phyloP scores from a whole-genome alignment of 2,329 filamentous ascomycete species.

The Ilyonectria mors-panacis region DNA sequence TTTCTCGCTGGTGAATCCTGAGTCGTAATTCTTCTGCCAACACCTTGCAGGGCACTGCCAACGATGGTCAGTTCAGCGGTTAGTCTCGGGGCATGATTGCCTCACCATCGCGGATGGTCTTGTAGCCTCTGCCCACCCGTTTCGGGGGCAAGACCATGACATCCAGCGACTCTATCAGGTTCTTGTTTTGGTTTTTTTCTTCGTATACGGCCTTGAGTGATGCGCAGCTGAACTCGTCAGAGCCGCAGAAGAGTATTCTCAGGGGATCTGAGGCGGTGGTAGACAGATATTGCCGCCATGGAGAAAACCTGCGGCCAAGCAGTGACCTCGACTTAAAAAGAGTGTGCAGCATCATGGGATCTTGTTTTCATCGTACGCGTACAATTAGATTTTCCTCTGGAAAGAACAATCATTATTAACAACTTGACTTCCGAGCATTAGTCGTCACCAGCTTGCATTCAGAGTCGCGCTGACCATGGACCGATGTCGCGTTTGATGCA shows the following conservation, averaged over 20 bases:
- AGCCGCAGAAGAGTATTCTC: slow-evolving; percentile 93
- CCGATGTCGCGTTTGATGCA: slow-evolving; percentile 52
- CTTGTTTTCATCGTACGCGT: not conserved
- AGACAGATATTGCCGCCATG: slow-evolving; percentile 39
- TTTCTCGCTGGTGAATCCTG: slow-evolving; percentile 81
- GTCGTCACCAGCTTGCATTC: not conserved
- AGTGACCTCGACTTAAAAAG: slow-evolving; percentile 25
- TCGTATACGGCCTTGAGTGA: slow-evolving; percentile 79
- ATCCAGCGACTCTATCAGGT: slow-evolving; percentile 81
- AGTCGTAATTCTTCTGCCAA: slow-evolving; percentile 76
- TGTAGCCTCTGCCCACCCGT: slow-evolving; percentile 81
- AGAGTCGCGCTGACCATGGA: not conserved
- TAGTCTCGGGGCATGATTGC: slow-evolving; percentile 1
- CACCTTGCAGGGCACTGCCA: slow-evolving; percentile 79
- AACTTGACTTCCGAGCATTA: not conserved
- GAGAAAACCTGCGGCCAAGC: slow-evolving; percentile 23
- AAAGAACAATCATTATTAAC: not conserved
- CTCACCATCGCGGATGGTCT: slow-evolving; percentile 75
- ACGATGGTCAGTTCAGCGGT: slow-evolving; percentile 8
- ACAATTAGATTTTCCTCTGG: not conserved
- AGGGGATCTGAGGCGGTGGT: slow-evolving; percentile 67
- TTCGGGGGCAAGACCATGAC: slow-evolving; percentile 89
- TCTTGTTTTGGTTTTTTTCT: slow-evolving; percentile 67
- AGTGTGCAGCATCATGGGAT: slow-evolving; percentile 39
- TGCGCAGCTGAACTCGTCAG: slow-evolving; percentile 88